A percentile compares a stretch with the other conserved stretches of the same genome.
Conservation (phyloP, 139 green algal genomes). For the Yamagishiella unicocca region DNA sequence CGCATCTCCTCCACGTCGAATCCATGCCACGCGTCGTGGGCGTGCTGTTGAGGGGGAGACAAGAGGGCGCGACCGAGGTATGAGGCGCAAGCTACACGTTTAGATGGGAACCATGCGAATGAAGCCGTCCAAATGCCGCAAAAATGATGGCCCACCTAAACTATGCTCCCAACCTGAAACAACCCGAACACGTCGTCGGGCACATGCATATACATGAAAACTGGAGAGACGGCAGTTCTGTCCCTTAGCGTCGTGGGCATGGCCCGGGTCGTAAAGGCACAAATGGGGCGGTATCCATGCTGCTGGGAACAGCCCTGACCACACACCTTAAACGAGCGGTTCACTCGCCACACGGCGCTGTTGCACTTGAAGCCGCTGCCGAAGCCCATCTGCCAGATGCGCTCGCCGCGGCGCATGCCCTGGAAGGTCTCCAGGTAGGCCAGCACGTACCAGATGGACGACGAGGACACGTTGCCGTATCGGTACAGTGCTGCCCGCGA, state of each 20-base stretch:
- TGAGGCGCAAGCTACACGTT: neutral
- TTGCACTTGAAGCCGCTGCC: conserved; percentile 98
- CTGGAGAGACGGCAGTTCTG: too few relatives aligned
- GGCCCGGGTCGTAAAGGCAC: too few relatives aligned
- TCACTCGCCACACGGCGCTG: conserved; percentile 88
- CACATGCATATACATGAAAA: too few relatives aligned
- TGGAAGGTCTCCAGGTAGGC: conserved; percentile 80
- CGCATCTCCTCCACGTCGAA: conserved; percentile 71
- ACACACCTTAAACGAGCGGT: conserved; percentile 69
- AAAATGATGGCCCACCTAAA: too few relatives aligned
- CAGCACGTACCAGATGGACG: conserved; percentile 87
- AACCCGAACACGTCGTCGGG: too few relatives aligned
- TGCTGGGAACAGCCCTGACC: too few relatives aligned
- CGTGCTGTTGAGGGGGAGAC: too few relatives aligned
- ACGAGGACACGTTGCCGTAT: conserved; percentile 90
- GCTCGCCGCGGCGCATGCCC: conserved; percentile 77
- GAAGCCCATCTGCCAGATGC: conserved; percentile 95
- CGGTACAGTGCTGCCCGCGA: conserved; percentile 85
- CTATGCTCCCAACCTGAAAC: too few relatives aligned
- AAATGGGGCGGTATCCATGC: too few relatives aligned
- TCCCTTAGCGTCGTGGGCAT: too few relatives aligned
- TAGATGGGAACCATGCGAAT: neutral
- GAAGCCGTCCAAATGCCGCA: too few relatives aligned
- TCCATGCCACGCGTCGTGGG: conserved; percentile 65
- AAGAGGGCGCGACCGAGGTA: neutral